A percentile compares a stretch with the other conserved stretches of the same genome.
These are phyloP conservation scores for Globisporangium abappressorium DNA, from an alignment of 352 stramenopile species.

Conservation along the genomic window DNA sequence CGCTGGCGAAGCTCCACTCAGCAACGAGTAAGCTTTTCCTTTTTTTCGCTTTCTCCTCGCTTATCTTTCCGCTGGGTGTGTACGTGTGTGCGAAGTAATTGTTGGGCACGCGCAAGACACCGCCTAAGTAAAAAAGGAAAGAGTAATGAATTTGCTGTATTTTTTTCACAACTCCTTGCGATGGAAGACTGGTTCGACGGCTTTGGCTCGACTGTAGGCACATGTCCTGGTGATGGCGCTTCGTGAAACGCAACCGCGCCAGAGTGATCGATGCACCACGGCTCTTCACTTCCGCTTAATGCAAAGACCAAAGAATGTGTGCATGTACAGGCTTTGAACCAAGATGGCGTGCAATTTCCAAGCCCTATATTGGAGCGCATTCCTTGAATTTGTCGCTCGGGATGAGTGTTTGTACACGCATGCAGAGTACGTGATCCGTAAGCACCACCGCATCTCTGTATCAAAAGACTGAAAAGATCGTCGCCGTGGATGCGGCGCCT, in stretches of 20 bases:
- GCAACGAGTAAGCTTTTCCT: constrained; percentile 19
- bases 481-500: background rate
- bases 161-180: background rate
- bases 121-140: background rate
- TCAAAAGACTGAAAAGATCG: background rate
- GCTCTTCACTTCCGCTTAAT: background rate
- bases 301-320: background rate
- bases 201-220: background rate
- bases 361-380: background rate
- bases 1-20: constrained; percentile 45
- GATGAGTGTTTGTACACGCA: background rate
- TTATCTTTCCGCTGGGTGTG: background rate
- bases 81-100: background rate
- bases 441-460: background rate
- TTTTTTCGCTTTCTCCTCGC: background rate
- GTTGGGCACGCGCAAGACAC: background rate
- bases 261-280: background rate
- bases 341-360: background rate
- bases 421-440: background rate
- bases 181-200: background rate
- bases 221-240: background rate
- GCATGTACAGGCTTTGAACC: background rate
- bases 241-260: background rate
- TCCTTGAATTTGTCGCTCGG: background rate
- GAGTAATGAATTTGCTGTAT: background rate